phyloP scores from a whole-genome alignment of 768 basidiomycete species.

The Mycena venus region DNA sequence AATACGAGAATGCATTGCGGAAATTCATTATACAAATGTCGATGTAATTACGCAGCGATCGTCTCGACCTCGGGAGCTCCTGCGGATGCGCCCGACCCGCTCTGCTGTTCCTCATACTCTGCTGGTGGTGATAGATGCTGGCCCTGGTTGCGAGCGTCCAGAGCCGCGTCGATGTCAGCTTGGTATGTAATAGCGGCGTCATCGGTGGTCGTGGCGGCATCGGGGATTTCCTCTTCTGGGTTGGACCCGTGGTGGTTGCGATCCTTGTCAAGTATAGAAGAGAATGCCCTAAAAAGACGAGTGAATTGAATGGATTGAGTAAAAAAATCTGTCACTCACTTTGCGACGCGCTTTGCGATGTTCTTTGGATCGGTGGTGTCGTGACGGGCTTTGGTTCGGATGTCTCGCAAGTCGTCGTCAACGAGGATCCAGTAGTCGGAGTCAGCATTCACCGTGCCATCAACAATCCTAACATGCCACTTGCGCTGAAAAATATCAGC shows the following conservation, averaged over 20 bases:
- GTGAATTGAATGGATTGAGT: too few species aligned
- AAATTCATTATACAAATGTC: too few species aligned
- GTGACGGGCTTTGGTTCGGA: neutral
- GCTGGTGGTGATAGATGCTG: too few species aligned
- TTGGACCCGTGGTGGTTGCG: neutral
- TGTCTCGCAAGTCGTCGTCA: neutral
- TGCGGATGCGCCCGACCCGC: too few species aligned
- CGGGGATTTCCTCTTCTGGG: neutral
- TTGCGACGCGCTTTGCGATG: constrained; percentile 6
- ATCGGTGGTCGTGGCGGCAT: neutral
- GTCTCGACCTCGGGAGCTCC: too few species aligned
- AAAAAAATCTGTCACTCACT: too few species aligned
- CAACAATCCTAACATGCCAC: neutral
- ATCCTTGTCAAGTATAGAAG: neutral
- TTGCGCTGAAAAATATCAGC: neutral
- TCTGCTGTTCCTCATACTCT: too few species aligned
- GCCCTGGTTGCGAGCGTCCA: neutral
- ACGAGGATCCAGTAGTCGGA: neutral
- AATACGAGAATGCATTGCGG: too few species aligned
- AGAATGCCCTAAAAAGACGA: neutral
- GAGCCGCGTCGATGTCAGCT: neutral
- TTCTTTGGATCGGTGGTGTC: constrained; percentile 1
- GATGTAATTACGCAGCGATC: too few species aligned
- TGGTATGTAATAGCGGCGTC: neutral
- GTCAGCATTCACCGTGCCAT: neutral